These are phyloP conservation scores for Saccharomycopsis hybrid DNA, from an alignment of 1,139 yeast species.

Conservation along the genomic window DNA sequence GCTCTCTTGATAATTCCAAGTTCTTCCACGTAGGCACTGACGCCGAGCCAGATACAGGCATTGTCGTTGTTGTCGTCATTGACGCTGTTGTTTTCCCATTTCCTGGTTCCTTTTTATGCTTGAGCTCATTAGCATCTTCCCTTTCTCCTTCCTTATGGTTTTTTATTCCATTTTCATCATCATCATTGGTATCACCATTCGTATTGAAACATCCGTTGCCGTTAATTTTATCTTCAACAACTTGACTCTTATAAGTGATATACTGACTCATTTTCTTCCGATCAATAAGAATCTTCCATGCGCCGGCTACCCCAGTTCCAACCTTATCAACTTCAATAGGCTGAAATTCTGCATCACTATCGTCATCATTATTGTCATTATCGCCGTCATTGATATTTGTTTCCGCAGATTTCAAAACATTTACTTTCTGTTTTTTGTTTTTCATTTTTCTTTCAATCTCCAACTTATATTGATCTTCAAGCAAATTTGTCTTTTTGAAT, in stretches of 20 bases:
- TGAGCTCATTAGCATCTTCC: too few species aligned
- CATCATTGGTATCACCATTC: not conserved
- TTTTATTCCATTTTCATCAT: not conserved
- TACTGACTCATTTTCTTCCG: slow-evolving; percentile 47
- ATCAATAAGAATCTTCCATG: slow-evolving; percentile 45
- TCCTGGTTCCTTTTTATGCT: too few species aligned
- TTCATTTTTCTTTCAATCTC: too few species aligned
- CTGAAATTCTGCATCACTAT: not conserved
- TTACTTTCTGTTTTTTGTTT: not conserved
- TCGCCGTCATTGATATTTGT: not conserved
- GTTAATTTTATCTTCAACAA: slow-evolving; percentile 2
- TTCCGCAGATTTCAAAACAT: too few species aligned
- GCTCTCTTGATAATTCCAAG: slow-evolving; percentile 38
- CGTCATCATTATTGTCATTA: not conserved
- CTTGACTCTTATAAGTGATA: slow-evolving; percentile 25
- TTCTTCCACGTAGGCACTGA: slow-evolving; percentile 23
- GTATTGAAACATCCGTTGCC: too few species aligned
- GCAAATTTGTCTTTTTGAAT: too few species aligned
- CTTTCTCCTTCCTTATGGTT: too few species aligned
- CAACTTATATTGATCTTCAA: too few species aligned
- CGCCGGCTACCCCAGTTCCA: slow-evolving; percentile 29
- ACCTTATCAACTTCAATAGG: slow-evolving; percentile 1
- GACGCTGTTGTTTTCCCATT: too few species aligned
- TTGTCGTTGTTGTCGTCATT: too few species aligned
- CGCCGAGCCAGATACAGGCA: too few species aligned